Evolutionary conservation across 1,284 basidiomycete genomes (phyloP).

Genomic region (Cutaneotrichosporon sp.): DNA sequence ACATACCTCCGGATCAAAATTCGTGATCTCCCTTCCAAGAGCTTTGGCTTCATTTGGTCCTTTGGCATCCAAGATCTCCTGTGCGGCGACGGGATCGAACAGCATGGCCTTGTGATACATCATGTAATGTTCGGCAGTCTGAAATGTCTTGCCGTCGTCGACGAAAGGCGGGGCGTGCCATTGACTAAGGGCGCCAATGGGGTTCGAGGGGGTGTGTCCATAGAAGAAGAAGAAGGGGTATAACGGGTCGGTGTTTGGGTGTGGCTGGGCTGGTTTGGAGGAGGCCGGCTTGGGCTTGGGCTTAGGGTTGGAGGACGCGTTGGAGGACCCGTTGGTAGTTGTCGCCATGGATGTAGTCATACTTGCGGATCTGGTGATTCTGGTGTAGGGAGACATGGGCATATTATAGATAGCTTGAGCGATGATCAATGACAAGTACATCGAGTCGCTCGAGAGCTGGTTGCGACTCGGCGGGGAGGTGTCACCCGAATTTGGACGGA

Average conservation of each 20-base stretch:
- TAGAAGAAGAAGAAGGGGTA: conserved; percentile 28
- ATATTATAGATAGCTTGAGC: too few relatives aligned
- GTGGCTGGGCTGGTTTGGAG: not conserved
- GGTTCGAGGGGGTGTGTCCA: conserved; percentile 23
- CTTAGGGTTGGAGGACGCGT: too few relatives aligned
- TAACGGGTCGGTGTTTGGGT: not conserved
- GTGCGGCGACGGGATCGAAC: conserved; percentile 58
- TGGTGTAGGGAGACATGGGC: too few relatives aligned
- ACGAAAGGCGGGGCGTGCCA: conserved; percentile 59
- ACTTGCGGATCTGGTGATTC: too few relatives aligned
- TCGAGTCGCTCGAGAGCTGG: too few relatives aligned
- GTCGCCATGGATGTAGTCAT: too few relatives aligned
- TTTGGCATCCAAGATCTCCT: conserved; percentile 35
- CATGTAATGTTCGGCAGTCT: conserved; percentile 65
- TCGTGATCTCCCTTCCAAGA: conserved; percentile 58
- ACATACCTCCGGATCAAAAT: conserved; percentile 45
- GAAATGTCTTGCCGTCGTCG: conserved; percentile 45
- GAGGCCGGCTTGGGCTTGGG: not conserved
- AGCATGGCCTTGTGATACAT: conserved; percentile 63
- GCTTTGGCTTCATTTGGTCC: conserved; percentile 56
- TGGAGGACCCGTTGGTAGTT: too few relatives aligned
- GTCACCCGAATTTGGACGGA: not conserved
- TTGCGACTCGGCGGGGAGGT: too few relatives aligned
- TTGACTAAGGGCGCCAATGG: conserved; percentile 59
- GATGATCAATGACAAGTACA: too few relatives aligned